Percentiles rank a stretch among this genome's conserved stretches.
phyloP scores from a whole-genome alignment of 2,329 filamentous ascomycete genomes.

The Xylariaceae sp. region DNA sequence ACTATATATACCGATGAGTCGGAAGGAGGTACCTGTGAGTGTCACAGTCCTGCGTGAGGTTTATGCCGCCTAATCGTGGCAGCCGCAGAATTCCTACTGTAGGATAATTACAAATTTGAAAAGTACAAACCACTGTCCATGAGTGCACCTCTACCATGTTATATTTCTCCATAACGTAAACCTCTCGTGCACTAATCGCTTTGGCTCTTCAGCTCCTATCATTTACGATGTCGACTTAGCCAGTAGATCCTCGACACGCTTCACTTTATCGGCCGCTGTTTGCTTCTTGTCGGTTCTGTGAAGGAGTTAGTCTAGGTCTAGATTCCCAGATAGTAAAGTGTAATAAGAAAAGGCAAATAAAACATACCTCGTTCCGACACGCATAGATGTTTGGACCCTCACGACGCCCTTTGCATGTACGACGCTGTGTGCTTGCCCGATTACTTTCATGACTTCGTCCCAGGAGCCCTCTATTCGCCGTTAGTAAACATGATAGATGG shows the following conservation, averaged over 20 bases:
- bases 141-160: no score
- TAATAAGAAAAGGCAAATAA: neutral
- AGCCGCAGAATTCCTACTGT: no score
- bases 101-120: no score
- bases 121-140: no score
- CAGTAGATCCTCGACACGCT: constrained; percentile 53
- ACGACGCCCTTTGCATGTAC: constrained; percentile 75
- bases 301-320: neutral
- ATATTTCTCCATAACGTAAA: no score
- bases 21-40: no score
- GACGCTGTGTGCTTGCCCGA: constrained; percentile 80
- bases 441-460: constrained; percentile 80
- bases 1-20: no score
- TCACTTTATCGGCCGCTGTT: constrained; percentile 76
- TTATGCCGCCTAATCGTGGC: no score
- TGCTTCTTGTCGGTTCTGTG: constrained; percentile 80
- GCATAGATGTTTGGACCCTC: constrained; percentile 84
- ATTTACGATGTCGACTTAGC: constrained; percentile 24
- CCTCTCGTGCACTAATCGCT: no score
- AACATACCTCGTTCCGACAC: constrained; percentile 72
- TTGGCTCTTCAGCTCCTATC: neutral
- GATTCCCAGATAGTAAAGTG: neutral
- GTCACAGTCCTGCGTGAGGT: no score
- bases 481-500: neutral
- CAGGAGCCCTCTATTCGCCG: constrained; percentile 74